Evolutionary conservation across 345 rosid genomes (phyloP).

Genomic region (Eucalyptus guilfoylei): DNA sequence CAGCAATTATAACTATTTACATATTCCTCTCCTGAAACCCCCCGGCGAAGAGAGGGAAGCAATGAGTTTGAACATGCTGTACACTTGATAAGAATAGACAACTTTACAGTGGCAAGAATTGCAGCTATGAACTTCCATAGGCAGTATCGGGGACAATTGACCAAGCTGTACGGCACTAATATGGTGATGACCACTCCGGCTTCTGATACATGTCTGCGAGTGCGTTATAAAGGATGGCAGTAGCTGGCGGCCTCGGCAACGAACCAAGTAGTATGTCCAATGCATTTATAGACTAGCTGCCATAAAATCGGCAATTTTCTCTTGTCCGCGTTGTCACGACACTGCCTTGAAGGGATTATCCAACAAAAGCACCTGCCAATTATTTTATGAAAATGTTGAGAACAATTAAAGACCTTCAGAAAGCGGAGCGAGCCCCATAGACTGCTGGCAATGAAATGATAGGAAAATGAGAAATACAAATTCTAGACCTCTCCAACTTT

Average conservation of each 20-base stretch:
- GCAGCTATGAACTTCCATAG: background rate
- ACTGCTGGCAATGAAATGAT: background rate
- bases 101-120: background rate
- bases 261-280: slow-evolving; percentile 73
- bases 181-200: slow-evolving; percentile 22
- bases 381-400: background rate
- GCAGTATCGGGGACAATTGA: background rate
- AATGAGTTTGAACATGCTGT: background rate
- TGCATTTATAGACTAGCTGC: slow-evolving; percentile 69
- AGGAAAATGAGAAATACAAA: background rate
- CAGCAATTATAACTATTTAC: background rate
- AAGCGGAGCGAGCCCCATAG: background rate
- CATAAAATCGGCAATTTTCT: slow-evolving; percentile 78
- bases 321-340: slow-evolving; percentile 54
- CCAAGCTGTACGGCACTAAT: background rate
- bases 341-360: slow-evolving; percentile 90
- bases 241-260: slow-evolving; percentile 79
- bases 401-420: background rate
- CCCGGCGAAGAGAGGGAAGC: background rate
- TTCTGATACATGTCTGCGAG: slow-evolving; percentile 63
- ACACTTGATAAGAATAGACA: background rate
- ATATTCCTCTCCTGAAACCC: background rate
- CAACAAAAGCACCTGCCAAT: slow-evolving; percentile 77
- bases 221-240: slow-evolving; percentile 65
- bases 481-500: background rate